Conservation (phyloP, 2,329 filamentous ascomycete genomes). For the Juglanconis juglandina region DNA sequence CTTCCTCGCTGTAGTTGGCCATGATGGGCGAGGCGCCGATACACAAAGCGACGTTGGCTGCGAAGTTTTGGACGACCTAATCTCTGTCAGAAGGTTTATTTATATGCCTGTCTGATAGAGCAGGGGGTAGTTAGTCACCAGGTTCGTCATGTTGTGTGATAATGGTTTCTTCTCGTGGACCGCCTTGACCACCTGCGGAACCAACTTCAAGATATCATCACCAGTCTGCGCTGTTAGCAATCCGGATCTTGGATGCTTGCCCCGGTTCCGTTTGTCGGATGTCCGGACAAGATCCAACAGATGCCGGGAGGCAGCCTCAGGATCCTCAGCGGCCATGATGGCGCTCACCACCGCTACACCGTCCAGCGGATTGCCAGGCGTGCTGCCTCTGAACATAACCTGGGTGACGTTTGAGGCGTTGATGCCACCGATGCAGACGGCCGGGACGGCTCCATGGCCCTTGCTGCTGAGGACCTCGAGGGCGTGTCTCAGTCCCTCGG, state of each 20-base stretch:
- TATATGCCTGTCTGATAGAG: neutral
- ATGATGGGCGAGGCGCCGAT: conserved; percentile 91
- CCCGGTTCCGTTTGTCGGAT: conserved; percentile 28
- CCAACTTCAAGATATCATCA: conserved; percentile 25
- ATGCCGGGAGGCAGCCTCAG: conserved; percentile 57
- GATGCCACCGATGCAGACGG: conserved; percentile 88
- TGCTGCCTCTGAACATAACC: conserved; percentile 66
- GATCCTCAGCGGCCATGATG: conserved; percentile 70
- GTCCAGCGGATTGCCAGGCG: conserved; percentile 59
- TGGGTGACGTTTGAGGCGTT: conserved; percentile 71
- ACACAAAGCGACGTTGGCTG: conserved; percentile 82
- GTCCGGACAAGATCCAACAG: conserved; percentile 55
- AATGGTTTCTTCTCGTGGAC: conserved; percentile 67
- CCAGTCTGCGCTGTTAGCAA: rapidly evolving
- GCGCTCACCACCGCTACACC: conserved; percentile 89
- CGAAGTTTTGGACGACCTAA: conserved; percentile 83
- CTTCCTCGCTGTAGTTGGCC: conserved; percentile 83
- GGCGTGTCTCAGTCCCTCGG: conserved; percentile 66
- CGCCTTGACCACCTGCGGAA: conserved; percentile 50
- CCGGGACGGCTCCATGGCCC: conserved; percentile 45
- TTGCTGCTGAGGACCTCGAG: conserved; percentile 55
- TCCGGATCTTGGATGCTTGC: conserved; percentile 8
- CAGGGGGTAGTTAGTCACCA: conserved; percentile 41
- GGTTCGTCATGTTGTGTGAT: conserved; percentile 95
- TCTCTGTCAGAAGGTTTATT: neutral